These are phyloP conservation scores for Helminthosporium solani DNA, from an alignment of 2,329 filamentous ascomycete genomes.

Conservation along the genomic window DNA sequence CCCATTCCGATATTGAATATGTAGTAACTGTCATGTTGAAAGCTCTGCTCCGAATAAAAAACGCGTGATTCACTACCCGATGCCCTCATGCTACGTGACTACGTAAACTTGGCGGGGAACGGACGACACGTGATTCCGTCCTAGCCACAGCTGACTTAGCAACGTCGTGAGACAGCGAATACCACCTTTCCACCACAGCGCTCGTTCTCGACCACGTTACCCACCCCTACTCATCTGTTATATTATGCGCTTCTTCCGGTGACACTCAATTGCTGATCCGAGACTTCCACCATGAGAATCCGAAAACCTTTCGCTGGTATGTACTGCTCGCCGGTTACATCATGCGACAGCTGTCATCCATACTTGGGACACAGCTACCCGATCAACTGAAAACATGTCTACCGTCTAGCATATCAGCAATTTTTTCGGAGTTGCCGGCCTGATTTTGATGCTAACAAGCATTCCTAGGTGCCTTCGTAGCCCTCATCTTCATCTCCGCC, in stretches of 20 bases:
- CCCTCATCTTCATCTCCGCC: conserved; percentile 64
- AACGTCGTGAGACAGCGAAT: not conserved
- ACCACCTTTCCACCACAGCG: not conserved
- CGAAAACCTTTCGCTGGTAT: conserved; percentile 84
- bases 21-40: no score
- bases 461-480: conserved; percentile 48
- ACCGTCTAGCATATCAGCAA: no score
- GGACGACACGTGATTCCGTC: no score
- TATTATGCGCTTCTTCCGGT: conserved; percentile 10
- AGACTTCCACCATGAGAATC: conserved; percentile 59
- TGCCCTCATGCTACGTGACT: no score
- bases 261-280: not conserved
- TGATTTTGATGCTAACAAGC: conserved; percentile 1
- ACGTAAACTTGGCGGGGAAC: no score
- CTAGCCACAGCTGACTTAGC: not conserved
- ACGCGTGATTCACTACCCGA: no score
- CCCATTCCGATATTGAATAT: no score
- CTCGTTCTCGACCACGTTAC: not conserved
- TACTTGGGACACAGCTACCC: no score
- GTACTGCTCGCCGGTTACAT: conserved; percentile 30
- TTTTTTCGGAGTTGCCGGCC: no score
- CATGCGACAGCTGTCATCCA: not conserved
- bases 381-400: no score
- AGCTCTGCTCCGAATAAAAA: no score
- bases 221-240: not conserved